Evolutionary conservation across 192 early-diverging fungal genomes (phyloP).

Genomic region (Phycomyces blakesleeanus): DNA sequence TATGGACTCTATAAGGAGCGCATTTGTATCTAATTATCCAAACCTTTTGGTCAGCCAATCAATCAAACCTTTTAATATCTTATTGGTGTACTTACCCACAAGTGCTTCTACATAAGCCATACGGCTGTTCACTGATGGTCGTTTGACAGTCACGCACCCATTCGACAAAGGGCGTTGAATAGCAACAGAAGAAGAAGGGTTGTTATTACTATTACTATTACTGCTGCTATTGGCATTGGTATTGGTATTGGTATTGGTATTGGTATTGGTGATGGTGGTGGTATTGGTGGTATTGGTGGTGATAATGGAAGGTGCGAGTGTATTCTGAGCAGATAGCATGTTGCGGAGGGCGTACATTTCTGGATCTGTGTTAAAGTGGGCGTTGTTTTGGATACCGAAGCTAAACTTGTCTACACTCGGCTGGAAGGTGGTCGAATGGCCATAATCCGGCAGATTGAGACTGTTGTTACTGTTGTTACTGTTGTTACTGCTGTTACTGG

Average conservation of each 20-base stretch:
- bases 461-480: neutral
- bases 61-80: conserved; percentile 3
- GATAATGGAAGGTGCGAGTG: neutral
- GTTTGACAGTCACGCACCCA: neutral
- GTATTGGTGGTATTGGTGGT: conserved; percentile 1
- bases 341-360: conserved; percentile 14
- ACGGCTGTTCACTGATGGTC: conserved; percentile 2
- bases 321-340: neutral
- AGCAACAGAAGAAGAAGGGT: too few species aligned
- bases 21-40: conserved; percentile 41
- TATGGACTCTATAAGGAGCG: conserved; percentile 52
- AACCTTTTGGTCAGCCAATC: conserved; percentile 5
- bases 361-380: conserved; percentile 6
- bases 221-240: too few species aligned
- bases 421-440: neutral
- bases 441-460: neutral
- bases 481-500: neutral
- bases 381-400: neutral
- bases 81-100: conserved; percentile 18
- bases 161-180: too few species aligned
- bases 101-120: conserved; percentile 33
- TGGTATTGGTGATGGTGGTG: neutral
- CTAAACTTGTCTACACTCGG: neutral
- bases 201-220: too few species aligned
- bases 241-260: too few species aligned